Percentiles rank a stretch among this genome's conserved stretches.
Conservation (phyloP, 164 flowering plant genomes). For the Dillenia turbinata region DNA sequence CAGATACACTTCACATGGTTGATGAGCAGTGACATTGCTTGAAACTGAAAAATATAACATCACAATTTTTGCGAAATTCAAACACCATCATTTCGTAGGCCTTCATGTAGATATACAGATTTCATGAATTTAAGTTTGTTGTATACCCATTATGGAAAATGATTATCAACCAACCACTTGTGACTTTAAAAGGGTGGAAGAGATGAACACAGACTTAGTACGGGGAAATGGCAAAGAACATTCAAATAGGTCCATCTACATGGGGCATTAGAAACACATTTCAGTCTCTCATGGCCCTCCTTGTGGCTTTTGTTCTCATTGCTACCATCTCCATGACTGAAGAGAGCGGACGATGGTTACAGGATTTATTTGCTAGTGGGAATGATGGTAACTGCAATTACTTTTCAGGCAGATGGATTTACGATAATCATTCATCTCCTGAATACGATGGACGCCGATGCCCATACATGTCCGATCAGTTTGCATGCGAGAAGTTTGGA, state of each 20-base stretch:
- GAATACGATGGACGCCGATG: slow-evolving; percentile 63
- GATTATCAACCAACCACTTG: too few species aligned
- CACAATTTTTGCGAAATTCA: too few species aligned
- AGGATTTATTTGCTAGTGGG: background rate
- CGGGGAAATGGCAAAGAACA: too few species aligned
- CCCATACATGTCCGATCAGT: slow-evolving; percentile 75
- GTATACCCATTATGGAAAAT: too few species aligned
- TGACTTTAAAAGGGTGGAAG: too few species aligned
- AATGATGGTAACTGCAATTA: slow-evolving; percentile 35
- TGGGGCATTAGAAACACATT: slow-evolving; percentile 36
- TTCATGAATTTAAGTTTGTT: too few species aligned
- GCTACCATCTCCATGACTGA: slow-evolving; percentile 31
- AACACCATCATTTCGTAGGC: too few species aligned
- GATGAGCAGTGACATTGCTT: too few species aligned
- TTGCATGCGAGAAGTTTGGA: slow-evolving; percentile 86
- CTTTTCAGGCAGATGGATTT: slow-evolving; percentile 82
- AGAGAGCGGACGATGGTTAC: slow-evolving; percentile 12
- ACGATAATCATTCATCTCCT: slow-evolving; percentile 65
- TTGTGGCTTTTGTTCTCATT: slow-evolving; percentile 27
- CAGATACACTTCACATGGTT: too few species aligned
- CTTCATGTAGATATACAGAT: too few species aligned
- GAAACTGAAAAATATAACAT: too few species aligned
- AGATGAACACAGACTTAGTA: too few species aligned
- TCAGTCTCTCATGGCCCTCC: slow-evolving; percentile 31
- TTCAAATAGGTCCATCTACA: background rate